These are phyloP conservation scores for Candida coquimbonensis DNA, from an alignment of 805 yeast species.

Conservation along the genomic window DNA sequence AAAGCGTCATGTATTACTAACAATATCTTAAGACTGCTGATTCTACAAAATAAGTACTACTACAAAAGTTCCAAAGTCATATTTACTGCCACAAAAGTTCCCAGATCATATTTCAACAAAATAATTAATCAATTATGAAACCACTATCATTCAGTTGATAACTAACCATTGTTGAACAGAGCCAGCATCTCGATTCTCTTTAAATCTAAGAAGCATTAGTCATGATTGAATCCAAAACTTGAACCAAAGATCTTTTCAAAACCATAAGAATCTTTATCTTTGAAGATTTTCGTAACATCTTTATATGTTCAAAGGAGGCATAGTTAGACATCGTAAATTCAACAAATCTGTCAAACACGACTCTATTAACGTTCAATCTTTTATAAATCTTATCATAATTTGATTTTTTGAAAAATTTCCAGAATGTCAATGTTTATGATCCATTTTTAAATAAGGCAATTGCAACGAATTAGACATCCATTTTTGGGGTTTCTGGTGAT, in stretches of 20 bases:
- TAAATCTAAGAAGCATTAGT: constrained; percentile 51
- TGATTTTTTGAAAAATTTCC: constrained; percentile 59
- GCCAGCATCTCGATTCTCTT: constrained; percentile 47
- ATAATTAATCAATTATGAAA: no score
- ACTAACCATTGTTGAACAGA: constrained; percentile 42
- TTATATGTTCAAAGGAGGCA: constrained; percentile 44
- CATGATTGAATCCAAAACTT: constrained; percentile 50
- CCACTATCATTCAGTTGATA: background rate
- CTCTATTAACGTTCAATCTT: constrained; percentile 68
- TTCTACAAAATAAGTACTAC: no score
- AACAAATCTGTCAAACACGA: constrained; percentile 73
- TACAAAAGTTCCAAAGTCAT: no score
- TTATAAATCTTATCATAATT: constrained; percentile 66
- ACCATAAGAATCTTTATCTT: constrained; percentile 47
- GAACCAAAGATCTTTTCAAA: constrained; percentile 58
- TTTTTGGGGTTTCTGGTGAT: constrained; percentile 52
- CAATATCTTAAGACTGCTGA: no score
- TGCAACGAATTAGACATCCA: constrained; percentile 73
- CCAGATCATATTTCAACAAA: no score
- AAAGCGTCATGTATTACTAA: no score
- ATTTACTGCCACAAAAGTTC: no score
- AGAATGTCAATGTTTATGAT: constrained; percentile 58
- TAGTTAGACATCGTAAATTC: constrained; percentile 52
- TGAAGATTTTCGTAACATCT: constrained; percentile 44
- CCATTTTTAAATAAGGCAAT: constrained; percentile 56